Evolutionary conservation across 1,284 basidiomycete species (phyloP).

Genomic region (Golubevia sp.): DNA sequence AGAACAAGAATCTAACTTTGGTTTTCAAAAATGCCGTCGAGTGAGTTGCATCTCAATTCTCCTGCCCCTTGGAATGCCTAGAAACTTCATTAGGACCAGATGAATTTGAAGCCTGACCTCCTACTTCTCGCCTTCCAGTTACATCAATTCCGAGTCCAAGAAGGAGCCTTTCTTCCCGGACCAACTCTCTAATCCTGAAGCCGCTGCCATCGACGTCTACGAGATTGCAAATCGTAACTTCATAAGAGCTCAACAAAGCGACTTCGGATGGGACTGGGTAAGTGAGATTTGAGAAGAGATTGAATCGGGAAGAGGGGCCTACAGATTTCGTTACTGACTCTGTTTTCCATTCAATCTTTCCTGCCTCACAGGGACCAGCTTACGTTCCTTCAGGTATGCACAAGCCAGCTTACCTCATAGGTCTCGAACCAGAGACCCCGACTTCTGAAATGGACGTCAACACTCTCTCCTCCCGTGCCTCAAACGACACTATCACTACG

Average conservation of each 20-base stretch:
- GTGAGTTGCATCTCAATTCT: background rate
- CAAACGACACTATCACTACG: background rate
- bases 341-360: too few species aligned
- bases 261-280: constrained; percentile 51
- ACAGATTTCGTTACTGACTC: too few species aligned
- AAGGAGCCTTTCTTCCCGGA: constrained; percentile 19
- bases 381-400: constrained; percentile 22
- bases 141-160: constrained; percentile 12
- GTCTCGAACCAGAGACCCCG: background rate
- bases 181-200: constrained; percentile 8
- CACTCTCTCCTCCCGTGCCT: background rate
- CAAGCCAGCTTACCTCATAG: constrained; percentile 28
- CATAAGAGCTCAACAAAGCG: constrained; percentile 31
- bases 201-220: constrained; percentile 11
- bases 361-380: constrained; percentile 33
- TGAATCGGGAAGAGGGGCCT: too few species aligned
- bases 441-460: too few species aligned
- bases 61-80: background rate
- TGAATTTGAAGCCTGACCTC: too few species aligned
- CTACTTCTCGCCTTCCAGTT: constrained; percentile 2
- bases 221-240: constrained; percentile 31
- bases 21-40: constrained; percentile 14
- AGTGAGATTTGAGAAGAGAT: too few species aligned
- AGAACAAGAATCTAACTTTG: constrained; percentile 21
- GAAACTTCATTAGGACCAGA: background rate